Conservation (phyloP, 2,329 filamentous ascomycete genomes). For the Scleromitrula shiraiana region DNA sequence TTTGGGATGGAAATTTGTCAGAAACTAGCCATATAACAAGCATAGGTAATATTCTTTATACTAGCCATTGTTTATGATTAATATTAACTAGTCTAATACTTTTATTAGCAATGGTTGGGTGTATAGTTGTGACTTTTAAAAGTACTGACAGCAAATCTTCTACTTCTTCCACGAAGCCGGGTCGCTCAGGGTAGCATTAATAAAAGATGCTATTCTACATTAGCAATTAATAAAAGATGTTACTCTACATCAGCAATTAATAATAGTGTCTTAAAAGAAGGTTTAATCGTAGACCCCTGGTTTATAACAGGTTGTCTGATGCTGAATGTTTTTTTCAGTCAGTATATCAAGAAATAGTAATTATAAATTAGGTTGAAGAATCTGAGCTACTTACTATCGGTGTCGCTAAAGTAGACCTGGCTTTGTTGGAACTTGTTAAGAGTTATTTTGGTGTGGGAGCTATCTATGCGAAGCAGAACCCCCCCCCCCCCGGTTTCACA, state of each 20-base stretch:
- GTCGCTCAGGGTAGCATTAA: too few species aligned
- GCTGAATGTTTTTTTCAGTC: neutral
- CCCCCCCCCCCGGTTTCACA: too few species aligned
- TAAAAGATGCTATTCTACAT: too few species aligned
- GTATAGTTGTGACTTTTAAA: conserved; percentile 9
- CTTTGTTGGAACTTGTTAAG: neutral
- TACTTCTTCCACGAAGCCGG: too few species aligned
- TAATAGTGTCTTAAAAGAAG: too few species aligned
- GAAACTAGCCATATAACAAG: conserved; percentile 30
- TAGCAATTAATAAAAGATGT: too few species aligned
- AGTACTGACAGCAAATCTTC: too few species aligned
- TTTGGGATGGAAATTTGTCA: conserved; percentile 30
- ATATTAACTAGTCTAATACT: conserved; percentile 12
- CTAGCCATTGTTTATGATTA: conserved; percentile 25
- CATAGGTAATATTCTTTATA: conserved; percentile 30
- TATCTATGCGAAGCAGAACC: neutral
- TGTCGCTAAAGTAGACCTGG: neutral
- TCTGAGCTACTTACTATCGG: neutral
- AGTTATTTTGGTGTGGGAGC: neutral
- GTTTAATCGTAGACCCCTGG: too few species aligned
- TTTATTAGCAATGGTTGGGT: conserved; percentile 30
- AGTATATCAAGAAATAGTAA: neutral
- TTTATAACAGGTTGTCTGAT: neutral
- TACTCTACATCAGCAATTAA: too few species aligned
- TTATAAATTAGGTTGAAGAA: neutral